Evolutionary conservation across 345 rosid species (phyloP).

Genomic region (Eucalyptus grandis): DNA sequence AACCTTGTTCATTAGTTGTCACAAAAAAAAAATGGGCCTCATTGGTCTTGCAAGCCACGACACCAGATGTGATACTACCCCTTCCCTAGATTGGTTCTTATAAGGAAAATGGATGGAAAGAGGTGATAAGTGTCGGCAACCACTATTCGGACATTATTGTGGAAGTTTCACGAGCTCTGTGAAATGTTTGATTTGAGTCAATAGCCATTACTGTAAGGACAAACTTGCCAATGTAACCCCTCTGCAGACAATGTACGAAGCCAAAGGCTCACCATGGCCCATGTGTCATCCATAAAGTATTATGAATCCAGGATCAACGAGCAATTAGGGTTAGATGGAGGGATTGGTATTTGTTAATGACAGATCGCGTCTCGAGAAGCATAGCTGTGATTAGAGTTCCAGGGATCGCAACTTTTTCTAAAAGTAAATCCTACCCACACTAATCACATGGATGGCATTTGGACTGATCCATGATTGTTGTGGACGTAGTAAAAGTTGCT

Average conservation of each 20-base stretch:
- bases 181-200: neutral
- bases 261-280: neutral
- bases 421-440: neutral
- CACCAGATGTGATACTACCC: neutral
- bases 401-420: neutral
- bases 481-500: neutral
- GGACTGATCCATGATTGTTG: neutral
- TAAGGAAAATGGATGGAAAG: neutral
- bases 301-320: neutral
- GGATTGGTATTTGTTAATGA: neutral
- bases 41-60: neutral
- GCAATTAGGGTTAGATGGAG: neutral
- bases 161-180: neutral
- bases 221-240: neutral
- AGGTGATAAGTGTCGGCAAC: neutral
- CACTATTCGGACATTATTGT: neutral
- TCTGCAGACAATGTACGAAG: neutral
- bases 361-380: neutral
- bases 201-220: neutral
- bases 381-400: accelerated
- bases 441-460: neutral
- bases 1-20: neutral
- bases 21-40: neutral
- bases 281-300: neutral
- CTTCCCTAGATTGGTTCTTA: neutral